Evolutionary conservation across 306 rosid species (phyloP), one percentile per base, ranked within the genome.

Genomic region (Hippophae tibetana): DNA sequence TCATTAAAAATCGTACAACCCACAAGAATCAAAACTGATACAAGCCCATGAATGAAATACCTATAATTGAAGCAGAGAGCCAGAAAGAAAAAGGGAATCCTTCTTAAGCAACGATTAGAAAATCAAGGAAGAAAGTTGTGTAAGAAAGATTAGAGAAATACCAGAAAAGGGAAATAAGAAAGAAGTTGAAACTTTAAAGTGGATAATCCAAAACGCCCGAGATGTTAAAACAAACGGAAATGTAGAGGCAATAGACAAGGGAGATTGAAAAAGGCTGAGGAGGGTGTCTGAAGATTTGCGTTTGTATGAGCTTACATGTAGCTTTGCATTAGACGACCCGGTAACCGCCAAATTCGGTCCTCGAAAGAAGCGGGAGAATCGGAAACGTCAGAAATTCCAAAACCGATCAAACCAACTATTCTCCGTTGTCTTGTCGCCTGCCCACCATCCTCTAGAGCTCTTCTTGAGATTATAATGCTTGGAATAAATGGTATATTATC

Each of bases 321-420:
- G 74, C 60, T 62, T 69, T 65, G 59, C 47, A 54, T 56, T 9
- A 67, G 75, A 67, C 50, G 65, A 69, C 40, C 54, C 75, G 69
- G 77, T 52, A 70, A 70, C 68, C 82, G 59, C 52, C 1, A 67
- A 76, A 73, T 47, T 72, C 65, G 85, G 77, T 70, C 75, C 40
- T 69, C 25, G 63, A 64, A 31, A 72, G 47, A 57, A 60, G 72
- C 85, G 72, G 5, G 63, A 76, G 75, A 80, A 73, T 80, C 59
- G 79, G 85, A 56, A 60, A 52, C 52, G 58, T 71, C 70, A 48
- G 23, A 18, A 18, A 18, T 18, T 18, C 23, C 23, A 18, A 0
- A 18, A 60, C 67, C 71, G 60, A 61, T 72, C 53, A 50, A 67
- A 57, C 23, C 23, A 18, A 18, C 23, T 18, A 18, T 18, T 18